Evolutionary conservation across 2,329 filamentous ascomycete species (phyloP), one percentile per base, ranked within the genome.

Genomic region (Alternaria triticina): DNA sequence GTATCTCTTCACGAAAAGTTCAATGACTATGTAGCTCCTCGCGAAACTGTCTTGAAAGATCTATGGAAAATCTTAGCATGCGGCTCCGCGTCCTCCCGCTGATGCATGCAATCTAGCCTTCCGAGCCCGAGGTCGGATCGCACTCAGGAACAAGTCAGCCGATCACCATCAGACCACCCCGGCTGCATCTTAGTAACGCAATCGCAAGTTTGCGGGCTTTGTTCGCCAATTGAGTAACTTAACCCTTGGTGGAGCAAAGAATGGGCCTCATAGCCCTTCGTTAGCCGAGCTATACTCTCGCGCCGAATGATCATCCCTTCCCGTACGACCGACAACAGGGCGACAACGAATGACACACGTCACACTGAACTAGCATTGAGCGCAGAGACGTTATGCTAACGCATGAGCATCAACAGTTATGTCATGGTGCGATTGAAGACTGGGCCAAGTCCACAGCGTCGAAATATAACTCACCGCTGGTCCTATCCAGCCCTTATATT

Each of bases 271-370:
- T 52, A 36, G 1, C 28, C 49, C 49, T 52, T 40, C 17, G 20
- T 30, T 52, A 52, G n/a, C 49, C 49, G 49, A 52, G 49, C 49
- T 57, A 43, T 23, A 36, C 46, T 59, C 43, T 70, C 65, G 67
- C 63, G 63, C 56, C 57, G 49, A 67, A 54, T 33, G 43, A 45
- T 49, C 28, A 59, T n/a, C 45, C 61, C 49, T n/a, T 51, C 50
- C 57, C 66, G 62, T 60, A 60, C 51, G 69, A 55, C 74, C 73
- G 73, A 71, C 61, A 59, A 63, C 57, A 75, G 60, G 67, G 72
- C 69, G 71, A 54, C 59, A 49, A 50, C 44, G 36, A 59, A 44
- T 54, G 51, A 30, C 27, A 36, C 11, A 25, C 36, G 51, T 62
- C 47, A 56, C 44, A 50, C 44, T 45, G 62, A 43, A 17, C 27